These are phyloP conservation scores for Opeltia flavorubescens DNA, from an alignment of 495 filamentous ascomycete species.

Conservation along the genomic window DNA sequence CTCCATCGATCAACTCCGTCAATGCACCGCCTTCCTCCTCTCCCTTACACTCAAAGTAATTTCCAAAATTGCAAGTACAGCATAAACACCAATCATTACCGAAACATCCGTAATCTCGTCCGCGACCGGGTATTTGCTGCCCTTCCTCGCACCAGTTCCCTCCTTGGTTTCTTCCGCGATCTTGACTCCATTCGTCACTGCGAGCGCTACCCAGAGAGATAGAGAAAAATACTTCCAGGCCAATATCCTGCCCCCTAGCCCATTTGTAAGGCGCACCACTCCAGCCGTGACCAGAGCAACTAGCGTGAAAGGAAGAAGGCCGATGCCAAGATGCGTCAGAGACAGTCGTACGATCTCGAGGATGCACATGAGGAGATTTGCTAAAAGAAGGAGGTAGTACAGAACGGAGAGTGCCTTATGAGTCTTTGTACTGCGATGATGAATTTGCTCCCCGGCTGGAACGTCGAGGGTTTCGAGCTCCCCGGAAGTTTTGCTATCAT, in stretches of 20 bases:
- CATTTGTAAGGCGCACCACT: conserved; percentile 11
- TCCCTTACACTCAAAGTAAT: conserved; percentile 11
- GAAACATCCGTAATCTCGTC: conserved; percentile 23
- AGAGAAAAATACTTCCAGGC: conserved; percentile 16
- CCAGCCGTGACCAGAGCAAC: conserved; percentile 16
- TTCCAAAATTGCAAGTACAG: conserved; percentile 17
- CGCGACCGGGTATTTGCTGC: conserved; percentile 20
- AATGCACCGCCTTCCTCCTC: no score
- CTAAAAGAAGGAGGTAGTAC: conserved; percentile 19
- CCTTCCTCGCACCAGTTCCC: conserved; percentile 13
- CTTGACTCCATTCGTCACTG: conserved; percentile 18
- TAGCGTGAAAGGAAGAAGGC: conserved; percentile 20
- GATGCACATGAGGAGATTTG: conserved; percentile 18
- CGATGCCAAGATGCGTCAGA: conserved; percentile 19
- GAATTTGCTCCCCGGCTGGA: neutral
- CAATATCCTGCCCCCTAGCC: conserved; percentile 8
- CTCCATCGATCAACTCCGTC: no score
- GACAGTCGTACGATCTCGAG: conserved; percentile 22
- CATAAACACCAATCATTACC: conserved; percentile 23
- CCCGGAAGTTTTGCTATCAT: neutral
- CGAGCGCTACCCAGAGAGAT: conserved; percentile 18
- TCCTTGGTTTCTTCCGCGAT: conserved; percentile 17
- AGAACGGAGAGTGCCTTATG: conserved; percentile 10
- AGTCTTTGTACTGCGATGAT: neutral
- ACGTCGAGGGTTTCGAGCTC: neutral